A percentile compares a stretch with the other conserved stretches of the same genome.
These are phyloP conservation scores for thale cress (Arabidopsis thaliana) DNA, from an alignment of 345 rosid genomes.

Conservation along the genomic window DNA sequence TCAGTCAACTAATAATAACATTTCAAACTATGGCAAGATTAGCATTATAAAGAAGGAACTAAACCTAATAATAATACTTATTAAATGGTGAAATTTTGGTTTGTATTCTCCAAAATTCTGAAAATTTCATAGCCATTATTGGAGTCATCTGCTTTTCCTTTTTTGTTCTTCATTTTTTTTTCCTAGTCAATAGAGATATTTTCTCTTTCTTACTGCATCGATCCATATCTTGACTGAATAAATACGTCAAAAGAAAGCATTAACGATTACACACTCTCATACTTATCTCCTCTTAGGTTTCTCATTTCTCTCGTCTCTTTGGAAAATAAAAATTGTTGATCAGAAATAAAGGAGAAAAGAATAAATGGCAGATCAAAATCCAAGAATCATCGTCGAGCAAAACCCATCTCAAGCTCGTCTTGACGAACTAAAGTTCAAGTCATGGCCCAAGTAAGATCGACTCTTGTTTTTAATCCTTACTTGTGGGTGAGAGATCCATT, in stretches of 20 bases:
- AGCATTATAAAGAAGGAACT: background rate
- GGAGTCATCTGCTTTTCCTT: background rate
- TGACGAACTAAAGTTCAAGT: slow-evolving; percentile 78
- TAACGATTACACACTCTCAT: slow-evolving; percentile 25
- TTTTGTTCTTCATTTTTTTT: background rate
- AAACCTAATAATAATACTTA: no score
- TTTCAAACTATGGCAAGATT: background rate
- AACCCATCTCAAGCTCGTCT: slow-evolving; percentile 75
- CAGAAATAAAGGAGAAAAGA: background rate
- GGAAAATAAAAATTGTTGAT: background rate
- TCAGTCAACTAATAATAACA: background rate
- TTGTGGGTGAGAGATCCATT: background rate
- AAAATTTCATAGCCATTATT: background rate
- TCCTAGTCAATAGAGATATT: background rate
- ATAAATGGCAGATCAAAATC: slow-evolving; percentile 52
- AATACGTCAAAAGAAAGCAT: slow-evolving; percentile 22
- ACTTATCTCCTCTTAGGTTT: slow-evolving; percentile 19
- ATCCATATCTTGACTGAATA: slow-evolving; percentile 31
- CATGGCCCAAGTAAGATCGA: slow-evolving; percentile 88
- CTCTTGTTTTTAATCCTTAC: background rate
- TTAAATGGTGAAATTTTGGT: no score
- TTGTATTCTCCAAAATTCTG: no score
- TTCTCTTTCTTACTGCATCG: slow-evolving; percentile 23
- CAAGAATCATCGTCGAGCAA: slow-evolving; percentile 65
- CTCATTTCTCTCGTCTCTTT: slow-evolving; percentile 13